Evolutionary conservation across 2,329 filamentous ascomycete species (phyloP), one percentile per base, ranked within the genome.

Genomic region (Aspergillus fischeri): DNA sequence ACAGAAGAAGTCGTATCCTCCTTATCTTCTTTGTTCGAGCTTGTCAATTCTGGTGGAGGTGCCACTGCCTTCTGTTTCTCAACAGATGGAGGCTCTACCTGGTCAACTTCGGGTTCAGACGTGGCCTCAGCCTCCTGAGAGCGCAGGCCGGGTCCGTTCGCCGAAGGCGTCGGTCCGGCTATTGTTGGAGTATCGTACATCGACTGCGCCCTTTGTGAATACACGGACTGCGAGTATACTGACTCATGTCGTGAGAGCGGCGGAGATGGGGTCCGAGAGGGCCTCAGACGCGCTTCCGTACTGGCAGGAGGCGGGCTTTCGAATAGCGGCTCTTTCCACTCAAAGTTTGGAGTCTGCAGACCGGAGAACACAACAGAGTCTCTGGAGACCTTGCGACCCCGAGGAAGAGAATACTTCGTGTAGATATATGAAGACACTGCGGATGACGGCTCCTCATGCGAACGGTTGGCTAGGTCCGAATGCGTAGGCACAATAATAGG

Each of bases 371-470:
- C 78, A 11, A 81, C 72, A 1, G 87, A 87, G 42, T 85, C 81
- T 57, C 91, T 83, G 60, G 95, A 87, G 6, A 95, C 75, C 35
- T 83, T 82, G 70, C 94, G 90, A 14, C 93, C 93, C 60, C 93
- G 85, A 1, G 94, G 93, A 29, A 97, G 79, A 1, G 84, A 79
- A 68, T 92, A 96, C 59, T 90, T 95, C 7, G 91, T 88, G 71
- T 97, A 94, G 17, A 90, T 89, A 70, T 96, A 96, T 0, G 92
- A 91, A 0, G 88, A 82, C 2, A 86, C 83, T 1, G 81, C 80
- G 7, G 78, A 73, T 1, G 67, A 68, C 3, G 70, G 73, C 1
- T 73, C 67, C 42, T 74, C 67, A 14, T 49, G 49, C 25, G 62
- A 61, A 42, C 58, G 57, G 4, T 45, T 52, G 8, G 65, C 59